These are phyloP conservation scores for Pseudoneurospora amorphoporcata DNA, from an alignment of 495 filamentous ascomycete genomes.

Conservation along the genomic window DNA sequence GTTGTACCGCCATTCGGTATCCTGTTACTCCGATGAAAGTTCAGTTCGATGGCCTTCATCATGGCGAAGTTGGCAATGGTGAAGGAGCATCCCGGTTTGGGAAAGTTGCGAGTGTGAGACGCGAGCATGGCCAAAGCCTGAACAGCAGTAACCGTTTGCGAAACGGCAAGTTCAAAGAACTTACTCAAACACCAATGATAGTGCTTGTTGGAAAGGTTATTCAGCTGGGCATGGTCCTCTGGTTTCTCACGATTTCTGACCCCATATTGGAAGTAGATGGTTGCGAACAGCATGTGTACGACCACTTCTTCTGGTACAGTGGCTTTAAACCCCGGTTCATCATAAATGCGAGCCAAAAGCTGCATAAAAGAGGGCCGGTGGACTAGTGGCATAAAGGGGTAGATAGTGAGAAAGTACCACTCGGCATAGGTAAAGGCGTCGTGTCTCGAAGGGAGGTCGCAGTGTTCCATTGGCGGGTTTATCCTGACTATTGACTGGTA, in stretches of 20 bases:
- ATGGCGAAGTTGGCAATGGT: slow-evolving; percentile 51
- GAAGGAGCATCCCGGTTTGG: slow-evolving; percentile 66
- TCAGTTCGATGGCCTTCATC: slow-evolving; percentile 57
- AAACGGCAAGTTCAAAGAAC: slow-evolving; percentile 50
- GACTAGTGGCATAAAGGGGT: slow-evolving; percentile 61
- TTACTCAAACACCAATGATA: slow-evolving; percentile 63
- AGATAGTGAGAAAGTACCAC: slow-evolving; percentile 63
- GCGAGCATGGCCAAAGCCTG: slow-evolving; percentile 63
- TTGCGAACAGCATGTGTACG: slow-evolving; percentile 69
- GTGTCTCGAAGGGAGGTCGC: slow-evolving; percentile 44
- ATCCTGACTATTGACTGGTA: slow-evolving; percentile 48
- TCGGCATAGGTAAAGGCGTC: slow-evolving; percentile 54
- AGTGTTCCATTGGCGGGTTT: slow-evolving; percentile 42
- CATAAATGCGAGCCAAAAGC: slow-evolving; percentile 50
- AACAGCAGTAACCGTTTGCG: slow-evolving; percentile 50
- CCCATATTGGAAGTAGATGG: slow-evolving; percentile 64
- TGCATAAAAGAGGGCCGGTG: slow-evolving; percentile 60
- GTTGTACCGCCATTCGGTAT: slow-evolving; percentile 42
- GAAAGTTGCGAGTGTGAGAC: slow-evolving; percentile 59
- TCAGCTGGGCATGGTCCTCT: slow-evolving; percentile 41
- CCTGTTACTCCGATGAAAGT: slow-evolving; percentile 60
- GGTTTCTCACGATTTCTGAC: slow-evolving; percentile 47
- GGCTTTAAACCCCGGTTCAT: slow-evolving; percentile 49
- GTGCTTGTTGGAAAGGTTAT: slow-evolving; percentile 56
- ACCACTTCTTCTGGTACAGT: slow-evolving; percentile 55